These are phyloP conservation scores for Pseudozyma flocculosa DNA, from an alignment of 1,284 basidiomycete genomes.

Conservation along the genomic window DNA sequence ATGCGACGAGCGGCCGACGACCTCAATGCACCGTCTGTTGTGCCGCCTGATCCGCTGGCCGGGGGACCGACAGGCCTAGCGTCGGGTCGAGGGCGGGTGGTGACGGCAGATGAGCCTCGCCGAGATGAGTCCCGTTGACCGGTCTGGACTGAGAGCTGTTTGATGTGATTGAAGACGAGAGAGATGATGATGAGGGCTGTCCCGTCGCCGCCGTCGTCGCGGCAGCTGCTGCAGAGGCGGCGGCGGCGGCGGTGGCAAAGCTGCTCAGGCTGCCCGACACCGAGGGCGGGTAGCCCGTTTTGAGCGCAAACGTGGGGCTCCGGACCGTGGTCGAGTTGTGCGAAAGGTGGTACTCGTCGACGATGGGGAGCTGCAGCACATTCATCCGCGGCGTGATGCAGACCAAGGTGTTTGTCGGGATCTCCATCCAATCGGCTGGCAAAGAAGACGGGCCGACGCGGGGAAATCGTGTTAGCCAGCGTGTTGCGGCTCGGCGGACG, in stretches of 20 bases:
- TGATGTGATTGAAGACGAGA: no score
- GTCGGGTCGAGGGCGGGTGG: no score
- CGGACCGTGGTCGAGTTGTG: slow-evolving; percentile 8
- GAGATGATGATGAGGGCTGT: no score
- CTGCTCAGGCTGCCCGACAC: slow-evolving; percentile 8
- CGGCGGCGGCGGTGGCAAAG: not conserved
- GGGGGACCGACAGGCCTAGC: no score
- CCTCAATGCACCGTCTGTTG: no score
- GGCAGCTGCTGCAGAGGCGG: no score
- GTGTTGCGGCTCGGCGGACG: not conserved
- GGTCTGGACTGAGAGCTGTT: no score
- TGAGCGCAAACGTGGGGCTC: slow-evolving; percentile 36
- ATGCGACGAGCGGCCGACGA: no score
- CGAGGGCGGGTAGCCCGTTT: slow-evolving; percentile 36
- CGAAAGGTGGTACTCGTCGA: slow-evolving; percentile 68
- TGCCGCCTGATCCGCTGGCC: no score
- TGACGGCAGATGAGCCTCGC: no score
- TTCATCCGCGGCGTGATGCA: slow-evolving; percentile 67
- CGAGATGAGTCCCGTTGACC: no score
- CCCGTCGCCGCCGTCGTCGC: no score
- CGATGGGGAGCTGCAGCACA: slow-evolving; percentile 86
- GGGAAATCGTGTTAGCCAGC: not conserved
- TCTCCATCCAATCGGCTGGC: slow-evolving; percentile 93
- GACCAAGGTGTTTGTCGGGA: slow-evolving; percentile 86
- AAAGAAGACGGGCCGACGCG: not conserved